A percentile compares a stretch with the other conserved stretches of the same genome.
phyloP scores from a whole-genome alignment of 331 rosid genomes.

The Quercus phellos region DNA sequence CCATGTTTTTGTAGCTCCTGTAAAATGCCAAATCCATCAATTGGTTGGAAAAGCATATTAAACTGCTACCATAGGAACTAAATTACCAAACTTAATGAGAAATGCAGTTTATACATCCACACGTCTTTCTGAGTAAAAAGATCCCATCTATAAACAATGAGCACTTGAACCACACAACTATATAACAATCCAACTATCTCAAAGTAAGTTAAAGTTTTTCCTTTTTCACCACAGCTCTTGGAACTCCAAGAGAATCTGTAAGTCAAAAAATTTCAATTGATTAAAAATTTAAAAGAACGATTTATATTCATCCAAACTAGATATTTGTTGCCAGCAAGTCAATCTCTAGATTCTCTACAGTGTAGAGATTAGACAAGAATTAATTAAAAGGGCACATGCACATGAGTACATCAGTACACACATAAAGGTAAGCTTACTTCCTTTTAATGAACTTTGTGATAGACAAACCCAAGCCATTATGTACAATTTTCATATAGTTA shows the following conservation, averaged over 20 bases:
- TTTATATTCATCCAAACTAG: not conserved
- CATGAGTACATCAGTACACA: not conserved
- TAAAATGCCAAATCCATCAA: conserved; percentile 21
- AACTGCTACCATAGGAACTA: not conserved
- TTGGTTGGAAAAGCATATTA: conserved; percentile 18
- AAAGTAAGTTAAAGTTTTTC: not conserved
- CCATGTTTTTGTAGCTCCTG: conserved; percentile 99
- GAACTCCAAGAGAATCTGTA: not conserved
- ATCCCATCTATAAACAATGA: not conserved
- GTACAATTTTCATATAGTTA: not conserved
- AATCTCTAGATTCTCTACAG: too few relatives aligned
- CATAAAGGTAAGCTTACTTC: not conserved
- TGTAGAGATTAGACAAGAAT: too few relatives aligned
- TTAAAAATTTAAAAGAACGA: not conserved
- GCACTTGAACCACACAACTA: not conserved
- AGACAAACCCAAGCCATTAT: not conserved
- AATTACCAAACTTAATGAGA: not conserved
- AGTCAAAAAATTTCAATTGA: not conserved
- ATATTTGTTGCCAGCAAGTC: too few relatives aligned
- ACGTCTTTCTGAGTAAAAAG: not conserved
- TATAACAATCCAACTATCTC: not conserved
- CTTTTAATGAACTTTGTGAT: not conserved
- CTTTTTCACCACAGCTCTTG: not conserved
- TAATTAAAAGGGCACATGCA: not conserved
- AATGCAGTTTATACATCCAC: not conserved